A percentile compares a stretch with the other conserved stretches of the same genome.
Evolutionary conservation across 2,329 filamentous ascomycete species (phyloP).

Genomic region (Aspergillus quadricinctus): DNA sequence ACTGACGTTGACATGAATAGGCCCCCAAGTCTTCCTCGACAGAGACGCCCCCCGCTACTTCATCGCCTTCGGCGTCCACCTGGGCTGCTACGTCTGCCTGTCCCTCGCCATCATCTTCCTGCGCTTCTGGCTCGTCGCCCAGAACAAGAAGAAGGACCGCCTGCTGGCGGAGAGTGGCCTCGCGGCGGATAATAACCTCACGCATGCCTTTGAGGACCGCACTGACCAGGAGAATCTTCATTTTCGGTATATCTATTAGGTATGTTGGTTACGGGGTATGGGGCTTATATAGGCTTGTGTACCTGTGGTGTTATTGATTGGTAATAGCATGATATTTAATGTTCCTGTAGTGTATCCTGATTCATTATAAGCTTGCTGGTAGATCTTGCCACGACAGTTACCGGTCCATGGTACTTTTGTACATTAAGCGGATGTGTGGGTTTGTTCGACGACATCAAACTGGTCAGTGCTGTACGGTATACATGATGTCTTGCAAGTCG

Average conservation of each 20-base stretch:
- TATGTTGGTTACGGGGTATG: no score
- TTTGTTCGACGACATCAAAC: no score
- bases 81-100: slow-evolving; percentile 63
- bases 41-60: slow-evolving; percentile 62
- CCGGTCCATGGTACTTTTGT: no score
- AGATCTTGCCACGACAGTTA: no score
- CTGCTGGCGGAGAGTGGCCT: slow-evolving; percentile 40
- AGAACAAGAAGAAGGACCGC: slow-evolving; percentile 58
- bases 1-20: slow-evolving; percentile 20
- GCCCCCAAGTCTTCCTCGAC: slow-evolving; percentile 61
- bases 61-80: slow-evolving; percentile 64
- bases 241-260: slow-evolving; percentile 55
- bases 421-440: no score
- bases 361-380: no score
- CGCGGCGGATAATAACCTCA: slow-evolving; percentile 39
- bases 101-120: slow-evolving; percentile 56
- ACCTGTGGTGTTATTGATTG: neutral
- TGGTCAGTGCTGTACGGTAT: no score
- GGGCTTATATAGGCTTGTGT: no score
- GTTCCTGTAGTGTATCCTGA: no score
- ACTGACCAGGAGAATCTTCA: slow-evolving; percentile 59
- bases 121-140: slow-evolving; percentile 52
- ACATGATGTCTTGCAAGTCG: no score
- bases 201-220: slow-evolving; percentile 59
- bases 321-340: neutral